Evolutionary conservation across 352 stramenopile species (phyloP).

Genomic region (Poterioochromonas sp.): DNA sequence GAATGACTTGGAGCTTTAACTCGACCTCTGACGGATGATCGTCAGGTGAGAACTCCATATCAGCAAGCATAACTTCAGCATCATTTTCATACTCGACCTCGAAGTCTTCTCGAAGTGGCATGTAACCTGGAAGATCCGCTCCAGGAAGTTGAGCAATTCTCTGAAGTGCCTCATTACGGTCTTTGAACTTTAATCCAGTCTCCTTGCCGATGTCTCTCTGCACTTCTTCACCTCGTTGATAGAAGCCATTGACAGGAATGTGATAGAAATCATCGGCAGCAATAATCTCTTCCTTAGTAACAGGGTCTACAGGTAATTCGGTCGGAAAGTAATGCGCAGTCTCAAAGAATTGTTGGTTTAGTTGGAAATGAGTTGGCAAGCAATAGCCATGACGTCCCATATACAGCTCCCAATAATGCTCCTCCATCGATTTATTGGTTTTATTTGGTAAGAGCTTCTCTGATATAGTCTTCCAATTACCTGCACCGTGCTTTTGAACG

Average conservation of each 20-base stretch:
- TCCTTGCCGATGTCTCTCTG: neutral
- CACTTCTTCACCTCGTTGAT: neutral
- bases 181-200: neutral
- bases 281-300: neutral
- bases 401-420: conserved; percentile 77
- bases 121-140: conserved; percentile 64
- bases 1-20: conserved; percentile 80
- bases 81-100: conserved; percentile 90
- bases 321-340: neutral
- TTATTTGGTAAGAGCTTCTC: conserved; percentile 41
- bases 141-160: neutral
- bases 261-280: neutral
- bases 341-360: neutral
- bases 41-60: conserved; percentile 73
- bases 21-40: conserved; percentile 71
- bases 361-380: conserved; percentile 49
- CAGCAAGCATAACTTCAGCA: conserved; percentile 76
- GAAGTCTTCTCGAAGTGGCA: conserved; percentile 81
- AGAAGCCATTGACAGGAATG: neutral
- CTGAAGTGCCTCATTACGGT: neutral
- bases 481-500: conserved; percentile 82
- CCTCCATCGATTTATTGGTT: conserved; percentile 71
- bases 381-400: conserved; percentile 59
- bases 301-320: neutral
- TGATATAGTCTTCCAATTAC: conserved; percentile 68